Evolutionary conservation across 1,139 yeast genomes (phyloP), one percentile per base, ranked within the genome.

Genomic region (Entelexis sorbosivorans): DNA sequence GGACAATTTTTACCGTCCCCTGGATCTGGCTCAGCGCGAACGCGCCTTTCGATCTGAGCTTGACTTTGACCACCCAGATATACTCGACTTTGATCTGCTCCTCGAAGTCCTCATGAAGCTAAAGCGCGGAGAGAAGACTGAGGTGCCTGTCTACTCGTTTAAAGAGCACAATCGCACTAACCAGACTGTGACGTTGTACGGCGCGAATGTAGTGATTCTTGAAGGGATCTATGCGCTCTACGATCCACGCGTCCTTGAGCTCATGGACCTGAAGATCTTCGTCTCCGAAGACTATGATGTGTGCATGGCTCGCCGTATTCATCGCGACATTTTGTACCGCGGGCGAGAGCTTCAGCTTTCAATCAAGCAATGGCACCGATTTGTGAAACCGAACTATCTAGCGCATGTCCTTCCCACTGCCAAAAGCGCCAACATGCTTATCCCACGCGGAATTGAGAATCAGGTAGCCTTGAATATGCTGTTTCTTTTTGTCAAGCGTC

Each of bases 231-330:
- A 84, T 65, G 89, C 96, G 0, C 68, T 91, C 48, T 79, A 82
- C 59, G 89, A 84, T 62, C 73, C 74, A 49, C 73, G 91, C 46
- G 68, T 91, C 11, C 67, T 83, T 50, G 82, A 76, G 17, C 65
- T 88, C 61, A 83, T 89, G 82, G 95, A 91, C 63, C 72, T 88
- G 57, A 89, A 85, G 65, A 78, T 89, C 19, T 91, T 81, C 64
- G 96, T 91, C 9, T 96, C 91, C 61, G 93, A 97, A 1, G 97
- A 88, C 62, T 73, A 89, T 59, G 98, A 91, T 63, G 75, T 89
- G 19, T 91, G 98, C 66, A 73, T 91, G 57, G 91, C 96, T 2
- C 74, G 98, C 60, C 73, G 98, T 60, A 70, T 91, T 48, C 78
- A 87, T 7, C 73, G 98, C 61, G 98, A 91, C 65, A 88, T 88